Conservation (phyloP, 2,329 filamentous ascomycete species). For the Aspergillus bombycis region DNA sequence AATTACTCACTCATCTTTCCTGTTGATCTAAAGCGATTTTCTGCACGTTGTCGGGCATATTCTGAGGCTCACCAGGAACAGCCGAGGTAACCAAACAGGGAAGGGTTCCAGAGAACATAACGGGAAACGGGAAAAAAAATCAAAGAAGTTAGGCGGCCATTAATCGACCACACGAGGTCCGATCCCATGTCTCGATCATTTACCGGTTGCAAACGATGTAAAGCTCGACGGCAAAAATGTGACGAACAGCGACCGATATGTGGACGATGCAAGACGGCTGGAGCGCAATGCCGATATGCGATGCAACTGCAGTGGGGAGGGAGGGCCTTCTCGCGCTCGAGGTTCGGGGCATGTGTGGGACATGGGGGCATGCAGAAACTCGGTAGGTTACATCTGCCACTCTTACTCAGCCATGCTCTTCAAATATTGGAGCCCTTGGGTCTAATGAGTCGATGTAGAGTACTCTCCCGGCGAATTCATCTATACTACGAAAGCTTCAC, state of each 20-base stretch:
- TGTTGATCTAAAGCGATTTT: neutral
- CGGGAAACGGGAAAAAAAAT: constrained; percentile 12
- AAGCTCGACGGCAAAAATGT: constrained; percentile 50
- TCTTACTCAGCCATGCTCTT: neutral
- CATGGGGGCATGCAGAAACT: constrained; percentile 40
- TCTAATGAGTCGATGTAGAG: constrained; percentile 26
- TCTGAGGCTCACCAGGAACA: neutral
- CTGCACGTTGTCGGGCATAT: neutral
- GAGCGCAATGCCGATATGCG: constrained; percentile 43
- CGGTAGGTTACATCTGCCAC: constrained; percentile 24
- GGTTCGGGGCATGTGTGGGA: constrained; percentile 41
- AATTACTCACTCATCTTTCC: neutral
- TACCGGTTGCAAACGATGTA: constrained; percentile 49
- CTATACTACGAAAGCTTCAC: constrained; percentile 36
- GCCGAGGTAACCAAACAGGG: neutral
- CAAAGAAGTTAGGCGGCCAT: neutral
- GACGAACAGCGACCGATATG: constrained; percentile 48
- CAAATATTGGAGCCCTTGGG: neutral
- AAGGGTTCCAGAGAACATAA: neutral
- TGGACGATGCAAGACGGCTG: constrained; percentile 43
- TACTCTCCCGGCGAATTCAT: constrained; percentile 46
- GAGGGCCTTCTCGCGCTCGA: constrained; percentile 44
- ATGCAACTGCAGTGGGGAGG: constrained; percentile 49
- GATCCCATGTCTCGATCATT: constrained; percentile 45
- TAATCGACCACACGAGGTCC: constrained; percentile 8